Percentiles rank a stretch among this genome's conserved stretches.
These are phyloP conservation scores for Rusavskia elegans DNA, from an alignment of 495 filamentous ascomycete genomes.

Conservation along the genomic window DNA sequence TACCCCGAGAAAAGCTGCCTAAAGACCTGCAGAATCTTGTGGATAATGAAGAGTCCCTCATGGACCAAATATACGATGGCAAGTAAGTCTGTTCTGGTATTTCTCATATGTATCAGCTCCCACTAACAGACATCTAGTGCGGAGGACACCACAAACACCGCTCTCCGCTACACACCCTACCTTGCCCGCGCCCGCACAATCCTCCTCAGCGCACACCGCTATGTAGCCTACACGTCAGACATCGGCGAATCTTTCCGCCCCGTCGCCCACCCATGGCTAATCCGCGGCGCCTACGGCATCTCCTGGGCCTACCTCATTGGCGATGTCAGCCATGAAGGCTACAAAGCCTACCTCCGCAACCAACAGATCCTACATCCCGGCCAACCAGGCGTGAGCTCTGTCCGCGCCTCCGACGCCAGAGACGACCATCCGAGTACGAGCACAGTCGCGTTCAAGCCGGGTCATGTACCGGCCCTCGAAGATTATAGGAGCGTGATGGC, in stretches of 20 bases:
- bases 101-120: not conserved
- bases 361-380: constrained; percentile 37
- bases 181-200: constrained; percentile 74
- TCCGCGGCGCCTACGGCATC: constrained; percentile 72
- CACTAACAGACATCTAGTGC: constrained; percentile 32
- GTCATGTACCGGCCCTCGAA: constrained; percentile 59
- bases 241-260: constrained; percentile 95
- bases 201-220: constrained; percentile 79
- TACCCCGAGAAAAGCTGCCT: constrained; percentile 45
- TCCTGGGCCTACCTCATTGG: constrained; percentile 87
- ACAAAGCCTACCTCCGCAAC: constrained; percentile 82
- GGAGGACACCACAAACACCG: constrained; percentile 66
- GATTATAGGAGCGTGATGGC: constrained; percentile 87
- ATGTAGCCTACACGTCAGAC: constrained; percentile 94
- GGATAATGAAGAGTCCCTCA: constrained; percentile 63
- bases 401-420: constrained; percentile 9
- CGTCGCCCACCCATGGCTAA: constrained; percentile 68
- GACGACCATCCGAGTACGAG: not conserved
- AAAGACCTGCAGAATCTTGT: constrained; percentile 54
- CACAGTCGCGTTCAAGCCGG: constrained; percentile 16
- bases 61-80: constrained; percentile 60
- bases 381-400: constrained; percentile 17
- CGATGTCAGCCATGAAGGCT: constrained; percentile 85
- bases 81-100: constrained; percentile 42
- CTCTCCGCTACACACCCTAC: constrained; percentile 85